Base-by-base conservation (phyloP, 768 basidiomycete species). In the Lactifluus pinguis region DNA sequence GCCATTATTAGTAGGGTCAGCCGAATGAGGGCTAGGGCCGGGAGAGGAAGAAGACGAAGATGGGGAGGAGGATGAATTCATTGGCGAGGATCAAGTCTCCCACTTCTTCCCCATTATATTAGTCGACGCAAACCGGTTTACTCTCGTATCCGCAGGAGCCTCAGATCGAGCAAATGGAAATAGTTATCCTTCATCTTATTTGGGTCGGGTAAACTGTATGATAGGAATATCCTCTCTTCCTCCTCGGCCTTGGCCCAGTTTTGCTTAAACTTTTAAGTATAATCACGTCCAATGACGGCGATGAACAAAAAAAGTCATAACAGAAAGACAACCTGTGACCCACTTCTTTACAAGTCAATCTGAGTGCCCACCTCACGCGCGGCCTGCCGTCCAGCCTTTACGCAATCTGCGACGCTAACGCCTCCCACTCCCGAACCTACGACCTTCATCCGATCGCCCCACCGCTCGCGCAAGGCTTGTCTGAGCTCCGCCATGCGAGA, bases 391-490 rank as follows among this genome's bases (percentile, higher is more conserved):
- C 87, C 93, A 5, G 83, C 83, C 66, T 85, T 82, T 11, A 94
- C 79, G 70, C 92, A 95, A 68, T 95, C 93, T 8, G 84, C 85
- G 1, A 95, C 80, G 66, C 93, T 93, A 3, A 93, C 89, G 2
- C 93, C 93, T 0, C 83, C 83, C 36, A 92, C 87, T 1, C 91
- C 89, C 11, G 90, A 88, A n/a, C 94, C 94, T 7, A 89, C 73
- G 3, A 93, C 76, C 56, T 83, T 82, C 69, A 93, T 64, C 51
- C 65, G 69, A 57, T 76, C 79, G 64, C 64, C 67, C 65, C 72
- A 74, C 66, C 59, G 70, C 62, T 65, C 72, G 2, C 57, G 54
- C 50, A 89, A 69, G 10, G 74, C 76, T 2, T 63, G 64, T 57
- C 75, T 73, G 41, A 95, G 68, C 66, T 87, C 83, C 29, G 70